Conservation (phyloP, 2,329 filamentous ascomycete genomes). For the Macrophomina pseudophaseolina region DNA sequence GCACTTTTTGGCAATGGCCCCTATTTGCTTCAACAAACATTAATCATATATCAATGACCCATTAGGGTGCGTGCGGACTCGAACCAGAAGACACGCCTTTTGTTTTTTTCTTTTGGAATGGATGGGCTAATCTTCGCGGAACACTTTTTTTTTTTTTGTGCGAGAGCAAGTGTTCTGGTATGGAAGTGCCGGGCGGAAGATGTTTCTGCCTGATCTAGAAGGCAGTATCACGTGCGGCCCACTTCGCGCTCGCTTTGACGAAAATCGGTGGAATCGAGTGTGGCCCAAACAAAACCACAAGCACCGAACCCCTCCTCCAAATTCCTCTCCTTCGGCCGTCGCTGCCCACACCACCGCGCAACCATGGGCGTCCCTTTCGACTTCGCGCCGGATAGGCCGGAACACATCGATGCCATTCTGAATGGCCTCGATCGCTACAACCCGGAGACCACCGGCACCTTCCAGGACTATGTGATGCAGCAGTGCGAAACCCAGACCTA, state of each 20-base stretch:
- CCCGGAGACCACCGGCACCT: conserved; percentile 89
- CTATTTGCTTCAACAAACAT: no score
- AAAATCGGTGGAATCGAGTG: conserved; percentile 8
- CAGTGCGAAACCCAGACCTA: conserved; percentile 95
- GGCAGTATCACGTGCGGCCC: conserved; percentile 17
- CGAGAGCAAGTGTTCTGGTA: no score
- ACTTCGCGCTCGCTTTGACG: conserved; percentile 16
- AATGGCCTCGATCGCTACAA: conserved; percentile 99
- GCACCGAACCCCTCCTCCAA: conserved; percentile 18
- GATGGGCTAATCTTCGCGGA: no score
- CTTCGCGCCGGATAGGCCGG: conserved; percentile 88
- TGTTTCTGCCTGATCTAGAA: background rate
- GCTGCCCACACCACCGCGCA: conserved; percentile 5
- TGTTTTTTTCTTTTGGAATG: no score
- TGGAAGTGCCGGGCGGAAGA: no score
- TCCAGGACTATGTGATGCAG: conserved; percentile 92
- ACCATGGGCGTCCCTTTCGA: conserved; percentile 68
- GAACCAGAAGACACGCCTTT: no score
- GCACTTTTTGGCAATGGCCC: no score
- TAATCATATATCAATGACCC: no score
- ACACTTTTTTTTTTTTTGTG: no score
- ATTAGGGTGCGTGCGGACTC: no score
- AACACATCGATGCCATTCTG: conserved; percentile 90
- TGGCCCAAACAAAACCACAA: conserved; percentile 16
- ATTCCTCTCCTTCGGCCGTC: conserved; percentile 3